Conservation (phyloP, 164 flowering plant species). For the Annona cherimola region DNA sequence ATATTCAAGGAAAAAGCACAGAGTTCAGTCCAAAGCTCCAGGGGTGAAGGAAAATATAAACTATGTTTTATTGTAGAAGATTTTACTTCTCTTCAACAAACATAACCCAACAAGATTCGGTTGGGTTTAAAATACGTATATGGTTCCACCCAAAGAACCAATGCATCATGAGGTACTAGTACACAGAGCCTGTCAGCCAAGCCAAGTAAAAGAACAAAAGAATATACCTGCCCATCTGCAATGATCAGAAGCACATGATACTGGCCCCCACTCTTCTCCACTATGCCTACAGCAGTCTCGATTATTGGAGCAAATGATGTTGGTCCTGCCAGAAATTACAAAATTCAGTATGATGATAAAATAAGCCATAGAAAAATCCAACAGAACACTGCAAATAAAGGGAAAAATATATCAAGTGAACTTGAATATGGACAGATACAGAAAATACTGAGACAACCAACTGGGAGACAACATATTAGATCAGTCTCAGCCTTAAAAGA, state of each 20-base stretch:
- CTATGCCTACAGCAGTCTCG: constrained; percentile 35
- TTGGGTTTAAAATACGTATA: too few species aligned
- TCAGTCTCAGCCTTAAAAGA: background rate
- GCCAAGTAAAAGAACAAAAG: background rate
- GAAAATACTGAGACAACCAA: background rate
- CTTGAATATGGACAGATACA: too few species aligned
- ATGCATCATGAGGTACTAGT: background rate
- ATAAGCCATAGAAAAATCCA: background rate
- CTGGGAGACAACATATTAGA: background rate
- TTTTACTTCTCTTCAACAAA: too few species aligned
- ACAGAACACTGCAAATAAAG: background rate
- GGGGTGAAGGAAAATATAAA: background rate
- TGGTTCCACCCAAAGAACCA: too few species aligned
- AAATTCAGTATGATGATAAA: background rate
- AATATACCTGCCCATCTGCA: constrained; percentile 46
- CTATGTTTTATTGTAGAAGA: background rate
- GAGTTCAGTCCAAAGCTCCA: too few species aligned
- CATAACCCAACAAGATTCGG: too few species aligned
- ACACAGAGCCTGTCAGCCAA: too few species aligned
- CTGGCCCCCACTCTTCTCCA: constrained; percentile 41
- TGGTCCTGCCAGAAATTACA: constrained; percentile 27
- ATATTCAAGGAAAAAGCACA: too few species aligned
- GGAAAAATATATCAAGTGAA: too few species aligned
- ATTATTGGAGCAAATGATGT: constrained; percentile 49
- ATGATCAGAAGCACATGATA: constrained; percentile 47